Evolutionary conservation across 306 rosid species (phyloP), one percentile per base, ranked within the genome.

Genomic region (Lablab purpureus): DNA sequence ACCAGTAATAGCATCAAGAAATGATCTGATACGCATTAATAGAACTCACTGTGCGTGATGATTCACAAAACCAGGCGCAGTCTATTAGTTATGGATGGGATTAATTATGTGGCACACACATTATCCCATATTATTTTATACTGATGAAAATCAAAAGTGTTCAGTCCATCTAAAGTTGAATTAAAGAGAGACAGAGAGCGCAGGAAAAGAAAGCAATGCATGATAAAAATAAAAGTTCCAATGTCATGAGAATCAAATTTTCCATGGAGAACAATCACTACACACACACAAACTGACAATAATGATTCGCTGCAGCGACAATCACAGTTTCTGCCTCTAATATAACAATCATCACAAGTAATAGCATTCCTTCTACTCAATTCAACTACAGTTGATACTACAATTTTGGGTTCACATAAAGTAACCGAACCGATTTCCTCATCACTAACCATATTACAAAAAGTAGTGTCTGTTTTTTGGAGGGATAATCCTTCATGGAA

Each of bases 181-280:
- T 28, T 52, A 78, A 55, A 71, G 71, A 60, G 22, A 8, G 67
- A 67, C 19, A 19, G 6, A 64, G 36, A 63, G 52, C 49, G 71
- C 7, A 80, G 58, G 12, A 63, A 58, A 18, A 80, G 51, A 18
- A 63, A 52, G 32, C 30, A 9, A 79, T 30, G 78, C 60, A 67
- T 63, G 78, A 68, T 69, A 71, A 65, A 76, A 11, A 63, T 69
- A 71, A 65, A 73, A 11, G 70, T 0, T 12, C 60, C 34, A 5
- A 71, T 80, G 7, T 67, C n/a, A 10, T 6, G 13, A 64, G 68
- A 81, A 85, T 81, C 56, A n/a, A 73, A 54, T 21, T 13, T 81
- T 74, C 19, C 41, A 28, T 0, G 7, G 41, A 22, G 14, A 80
- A 65, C 71, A 65, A 80, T 66, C 30, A 73, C 46, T 62, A 15